Percentiles rank a stretch among this genome's conserved stretches.
Conservation (phyloP, 2,329 filamentous ascomycete genomes). For the Ceratocystis albifundus region DNA sequence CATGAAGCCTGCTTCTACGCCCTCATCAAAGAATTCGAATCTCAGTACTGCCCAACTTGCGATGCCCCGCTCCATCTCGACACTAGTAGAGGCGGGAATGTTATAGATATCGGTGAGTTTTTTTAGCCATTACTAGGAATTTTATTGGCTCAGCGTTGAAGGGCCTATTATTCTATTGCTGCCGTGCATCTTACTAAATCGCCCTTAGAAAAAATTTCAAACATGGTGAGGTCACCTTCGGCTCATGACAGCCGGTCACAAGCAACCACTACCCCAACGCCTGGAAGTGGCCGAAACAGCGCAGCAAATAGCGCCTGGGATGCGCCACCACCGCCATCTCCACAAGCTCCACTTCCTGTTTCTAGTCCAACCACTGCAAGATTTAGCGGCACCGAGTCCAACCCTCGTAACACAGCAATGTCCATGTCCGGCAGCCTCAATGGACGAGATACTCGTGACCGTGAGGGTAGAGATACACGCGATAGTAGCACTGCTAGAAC, state of each 20-base stretch:
- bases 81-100: slow-evolving; percentile 83
- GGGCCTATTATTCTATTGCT: not conserved
- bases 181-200: slow-evolving; percentile 25
- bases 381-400: slow-evolving; percentile 40
- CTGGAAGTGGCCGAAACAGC: slow-evolving; percentile 30
- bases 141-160: not conserved
- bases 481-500: slow-evolving; percentile 7
- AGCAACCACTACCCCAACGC: slow-evolving; percentile 46
- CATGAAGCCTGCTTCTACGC: slow-evolving; percentile 99
- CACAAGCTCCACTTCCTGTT: not conserved
- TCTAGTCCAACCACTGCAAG: slow-evolving; percentile 35
- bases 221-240: slow-evolving; percentile 74
- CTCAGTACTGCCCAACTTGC: slow-evolving; percentile 87
- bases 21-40: slow-evolving; percentile 88
- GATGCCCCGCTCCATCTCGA: slow-evolving; percentile 85
- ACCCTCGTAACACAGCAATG: slow-evolving; percentile 30
- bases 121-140: not conserved
- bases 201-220: slow-evolving; percentile 77
- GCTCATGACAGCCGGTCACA: slow-evolving; percentile 49
- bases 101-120: slow-evolving; percentile 72
- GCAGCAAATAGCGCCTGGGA: slow-evolving; percentile 46
- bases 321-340: slow-evolving; percentile 26
- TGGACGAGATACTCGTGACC: slow-evolving; percentile 25
- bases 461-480: slow-evolving; percentile 16
- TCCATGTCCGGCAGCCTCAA: slow-evolving; percentile 32